Evolutionary conservation across 2,329 filamentous ascomycete genomes (phyloP).

Genomic region (Coniosporium tulheliwenetii): DNA sequence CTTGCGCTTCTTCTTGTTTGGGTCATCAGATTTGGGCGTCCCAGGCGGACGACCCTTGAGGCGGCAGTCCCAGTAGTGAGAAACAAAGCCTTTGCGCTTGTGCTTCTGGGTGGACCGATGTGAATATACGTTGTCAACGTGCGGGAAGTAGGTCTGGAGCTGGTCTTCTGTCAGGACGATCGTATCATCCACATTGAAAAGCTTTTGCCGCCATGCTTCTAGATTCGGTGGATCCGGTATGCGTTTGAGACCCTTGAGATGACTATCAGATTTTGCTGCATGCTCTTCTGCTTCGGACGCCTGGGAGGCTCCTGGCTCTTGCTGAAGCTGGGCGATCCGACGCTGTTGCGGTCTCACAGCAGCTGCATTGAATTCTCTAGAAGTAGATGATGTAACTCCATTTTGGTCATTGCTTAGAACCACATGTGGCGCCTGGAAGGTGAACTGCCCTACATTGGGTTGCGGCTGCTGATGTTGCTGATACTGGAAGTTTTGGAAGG

Average conservation of each 20-base stretch:
- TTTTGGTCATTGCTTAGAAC: too few species aligned
- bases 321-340: too few species aligned
- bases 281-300: constrained; percentile 12
- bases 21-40: constrained; percentile 64
- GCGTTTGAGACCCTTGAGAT: constrained; percentile 37
- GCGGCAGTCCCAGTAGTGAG: constrained; percentile 74
- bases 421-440: too few species aligned
- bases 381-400: too few species aligned
- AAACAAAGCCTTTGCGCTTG: constrained; percentile 69
- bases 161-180: constrained; percentile 61
- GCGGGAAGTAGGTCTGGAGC: constrained; percentile 70
- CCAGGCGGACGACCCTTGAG: constrained; percentile 66
- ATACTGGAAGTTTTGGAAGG: too few species aligned
- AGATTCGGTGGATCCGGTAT: constrained; percentile 53
- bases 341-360: too few species aligned
- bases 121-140: constrained; percentile 74
- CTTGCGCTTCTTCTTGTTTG: constrained; percentile 70
- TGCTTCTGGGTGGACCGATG: constrained; percentile 69
- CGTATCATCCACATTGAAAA: constrained; percentile 61
- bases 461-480: too few species aligned
- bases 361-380: too few species aligned
- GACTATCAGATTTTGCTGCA: constrained; percentile 32
- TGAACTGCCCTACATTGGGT: too few species aligned
- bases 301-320: too few species aligned
- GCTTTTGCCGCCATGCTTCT: constrained; percentile 50